Conservation (phyloP, 331 rosid species). For the Malus hybrid region DNA sequence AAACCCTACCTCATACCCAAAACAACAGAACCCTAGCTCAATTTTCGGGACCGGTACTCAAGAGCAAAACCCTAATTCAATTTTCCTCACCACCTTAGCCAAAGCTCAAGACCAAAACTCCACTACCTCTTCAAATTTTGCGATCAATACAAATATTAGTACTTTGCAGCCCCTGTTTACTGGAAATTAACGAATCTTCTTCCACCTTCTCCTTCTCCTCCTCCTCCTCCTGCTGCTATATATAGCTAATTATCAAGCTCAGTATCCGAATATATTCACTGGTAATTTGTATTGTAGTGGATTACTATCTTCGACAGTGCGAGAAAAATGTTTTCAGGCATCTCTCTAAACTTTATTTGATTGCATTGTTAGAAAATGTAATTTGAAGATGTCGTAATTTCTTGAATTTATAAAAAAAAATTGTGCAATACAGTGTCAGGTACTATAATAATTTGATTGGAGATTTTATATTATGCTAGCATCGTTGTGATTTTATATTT, state of each 20-base stretch:
- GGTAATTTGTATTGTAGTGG: neutral
- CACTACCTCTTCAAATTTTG: neutral
- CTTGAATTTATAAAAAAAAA: neutral
- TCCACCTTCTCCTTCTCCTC: neutral
- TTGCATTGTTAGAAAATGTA: neutral
- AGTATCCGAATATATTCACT: neutral
- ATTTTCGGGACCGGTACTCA: neutral
- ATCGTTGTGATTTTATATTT: neutral
- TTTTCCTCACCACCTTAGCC: neutral
- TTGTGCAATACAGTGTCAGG: neutral
- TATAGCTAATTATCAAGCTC: neutral
- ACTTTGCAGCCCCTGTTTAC: neutral
- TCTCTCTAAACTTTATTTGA: neutral
- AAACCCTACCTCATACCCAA: conserved; percentile 6
- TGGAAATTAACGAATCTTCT: neutral
- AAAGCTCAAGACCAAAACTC: neutral
- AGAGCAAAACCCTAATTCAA: neutral
- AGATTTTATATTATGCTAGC: neutral
- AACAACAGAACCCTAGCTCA: conserved; percentile 24
- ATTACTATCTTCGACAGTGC: neutral
- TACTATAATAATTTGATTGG: neutral
- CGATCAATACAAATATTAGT: neutral
- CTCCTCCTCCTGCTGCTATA: neutral
- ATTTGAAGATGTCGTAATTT: neutral
- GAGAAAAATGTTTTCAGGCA: neutral